These are phyloP conservation scores for Suhomyces bokatorum DNA, from an alignment of 1,139 yeast species.

Conservation along the genomic window DNA sequence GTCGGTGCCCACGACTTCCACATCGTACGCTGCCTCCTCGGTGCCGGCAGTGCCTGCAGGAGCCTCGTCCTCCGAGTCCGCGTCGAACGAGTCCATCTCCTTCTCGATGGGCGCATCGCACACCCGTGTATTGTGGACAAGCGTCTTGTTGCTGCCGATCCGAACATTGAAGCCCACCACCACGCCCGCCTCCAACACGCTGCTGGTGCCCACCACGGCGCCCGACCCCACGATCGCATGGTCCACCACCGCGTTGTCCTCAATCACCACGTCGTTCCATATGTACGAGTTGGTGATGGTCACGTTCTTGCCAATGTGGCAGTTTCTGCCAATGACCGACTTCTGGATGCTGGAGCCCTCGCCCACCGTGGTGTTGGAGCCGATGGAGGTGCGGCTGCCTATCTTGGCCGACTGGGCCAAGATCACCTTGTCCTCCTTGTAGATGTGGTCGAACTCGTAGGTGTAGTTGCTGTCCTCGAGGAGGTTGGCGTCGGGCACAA, in stretches of 20 bases:
- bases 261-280: slow-evolving; percentile 80
- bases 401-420: slow-evolving; percentile 90
- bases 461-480: slow-evolving; percentile 69
- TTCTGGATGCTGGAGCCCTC: slow-evolving; percentile 55
- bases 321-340: slow-evolving; percentile 82
- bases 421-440: slow-evolving; percentile 79
- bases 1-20: slow-evolving; percentile 53
- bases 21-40: slow-evolving; percentile 24
- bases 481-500: slow-evolving; percentile 83
- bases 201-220: slow-evolving; percentile 54
- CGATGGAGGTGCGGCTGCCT: slow-evolving; percentile 76
- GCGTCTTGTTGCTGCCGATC: slow-evolving; percentile 51
- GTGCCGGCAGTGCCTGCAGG: not conserved
- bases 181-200: slow-evolving; percentile 61
- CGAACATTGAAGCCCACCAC: slow-evolving; percentile 76
- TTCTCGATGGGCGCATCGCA: slow-evolving; percentile 47
- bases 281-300: slow-evolving; percentile 70
- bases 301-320: slow-evolving; percentile 80
- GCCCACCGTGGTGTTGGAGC: slow-evolving; percentile 67
- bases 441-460: slow-evolving; percentile 81
- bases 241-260: slow-evolving; percentile 57
- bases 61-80: slow-evolving; percentile 23
- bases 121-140: slow-evolving; percentile 54
- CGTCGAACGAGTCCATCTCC: slow-evolving; percentile 26
- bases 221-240: slow-evolving; percentile 70